Evolutionary conservation across 106 monocot species (phyloP), one percentile per base, ranked within the genome.

Genomic region (Ottelia alismoides): DNA sequence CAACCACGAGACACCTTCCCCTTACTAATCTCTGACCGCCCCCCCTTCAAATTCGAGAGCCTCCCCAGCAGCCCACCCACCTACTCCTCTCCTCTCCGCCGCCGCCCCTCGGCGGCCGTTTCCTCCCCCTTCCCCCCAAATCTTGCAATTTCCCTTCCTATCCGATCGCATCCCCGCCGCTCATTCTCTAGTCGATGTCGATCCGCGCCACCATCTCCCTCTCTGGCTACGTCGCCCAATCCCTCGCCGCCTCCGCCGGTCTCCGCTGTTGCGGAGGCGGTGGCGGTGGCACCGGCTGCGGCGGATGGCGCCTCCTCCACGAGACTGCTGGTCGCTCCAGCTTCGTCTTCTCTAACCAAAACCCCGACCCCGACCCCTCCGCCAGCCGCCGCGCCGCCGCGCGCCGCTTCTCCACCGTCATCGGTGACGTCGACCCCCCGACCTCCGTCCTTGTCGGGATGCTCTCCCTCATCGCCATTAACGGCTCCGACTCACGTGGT

Each of bases 201-300:
- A 77, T 90, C 55, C 67, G 85, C 20, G 50, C 63, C 61, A 79
- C 90, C 67, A 12, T 96, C 32, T 82, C 96, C 40, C 71, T 70
- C 73, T 96, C 98, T 22, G 70, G 70, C 45, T 83, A 77, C 70
- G 27, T 86, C 19, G 79, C 85, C 26, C 85, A 89, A 27, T 71
- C 28, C 63, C 30, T 85, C 55, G 74, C 74, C 60, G 55, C 76
- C 28, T 74, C 81, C 40, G 70, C 67, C 51, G 65, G 62, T n/a
- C 2, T 61, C 61, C 81, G 81, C 20, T 74, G 63, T 63, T 31
- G 51, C 27, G 46, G 70, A 1, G 17, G 23, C 5, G 53, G 27
- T 17, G 53, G 53, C 21, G 50, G 50, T n/a, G 58, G 23, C 22
- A 27, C 5, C 2, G 24, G 45, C 21, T 64, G 65, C 58, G n/a